Conservation (phyloP, 116 monocot genomes). For the Trichopus zeylanicus region DNA sequence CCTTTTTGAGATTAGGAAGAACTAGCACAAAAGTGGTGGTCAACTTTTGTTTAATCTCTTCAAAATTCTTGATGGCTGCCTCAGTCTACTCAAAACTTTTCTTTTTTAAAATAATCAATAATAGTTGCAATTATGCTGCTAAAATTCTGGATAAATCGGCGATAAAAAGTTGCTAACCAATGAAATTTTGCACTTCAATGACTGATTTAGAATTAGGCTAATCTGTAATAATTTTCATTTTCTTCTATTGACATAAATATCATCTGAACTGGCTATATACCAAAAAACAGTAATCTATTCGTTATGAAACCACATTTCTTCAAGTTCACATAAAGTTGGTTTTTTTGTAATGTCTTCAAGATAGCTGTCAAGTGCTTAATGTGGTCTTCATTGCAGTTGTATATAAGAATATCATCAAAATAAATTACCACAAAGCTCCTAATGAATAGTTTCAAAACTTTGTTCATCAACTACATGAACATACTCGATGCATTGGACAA, state of each 20-base stretch:
- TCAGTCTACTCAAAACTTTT: no score
- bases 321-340: background rate
- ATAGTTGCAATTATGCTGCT: background rate
- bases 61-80: background rate
- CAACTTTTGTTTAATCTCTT: background rate
- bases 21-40: no score
- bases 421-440: conserved; percentile 1
- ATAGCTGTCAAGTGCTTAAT: background rate
- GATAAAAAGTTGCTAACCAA: background rate
- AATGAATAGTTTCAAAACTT: conserved; percentile 3
- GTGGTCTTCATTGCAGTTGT: background rate
- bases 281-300: background rate
- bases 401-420: conserved; percentile 11
- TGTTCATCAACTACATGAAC: background rate
- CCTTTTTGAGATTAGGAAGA: background rate
- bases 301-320: conserved; percentile 6
- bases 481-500: conserved; percentile 1
- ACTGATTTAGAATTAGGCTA: background rate
- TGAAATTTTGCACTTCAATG: background rate
- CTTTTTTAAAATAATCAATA: no score
- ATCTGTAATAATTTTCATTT: background rate
- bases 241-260: background rate
- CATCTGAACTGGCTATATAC: background rate
- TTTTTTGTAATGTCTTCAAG: background rate
- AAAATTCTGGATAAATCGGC: background rate